Base-by-base conservation (phyloP, 495 filamentous ascomycete genomes). In the Melanomma pulvis-pyrius region DNA sequence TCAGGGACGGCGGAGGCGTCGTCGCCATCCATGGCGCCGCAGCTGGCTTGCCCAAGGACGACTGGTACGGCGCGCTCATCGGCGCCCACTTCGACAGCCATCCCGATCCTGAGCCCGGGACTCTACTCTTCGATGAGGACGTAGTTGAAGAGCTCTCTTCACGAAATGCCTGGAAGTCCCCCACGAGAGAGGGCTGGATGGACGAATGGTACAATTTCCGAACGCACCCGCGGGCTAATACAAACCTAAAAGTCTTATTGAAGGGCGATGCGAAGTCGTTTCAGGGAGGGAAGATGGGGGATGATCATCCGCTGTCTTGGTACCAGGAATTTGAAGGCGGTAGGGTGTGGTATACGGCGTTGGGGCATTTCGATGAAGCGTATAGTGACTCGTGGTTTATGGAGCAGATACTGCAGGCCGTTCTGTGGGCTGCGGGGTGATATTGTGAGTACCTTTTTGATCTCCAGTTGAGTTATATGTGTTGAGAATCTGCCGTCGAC, bases 141-240 rank as follows among this genome's bases (percentile, higher is more conserved):
- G n/a, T n/a, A n/a, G 34, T 48, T 17, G 56, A 59, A 26, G 17
- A 46, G 11, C 6, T 7, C 13, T 8, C 24, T 13, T n/a, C 13
- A 9, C 6, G 36, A 7, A 59, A 47, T 8, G 4, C 48, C 36
- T 26, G 25, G 13, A 21, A 11, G n/a, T 7, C 7, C 26, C 3
- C n/a, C 5, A 17, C 34, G 5, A 46, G 56, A 26, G 25, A 29
- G 2, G 32, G 32, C 12, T 59, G 56, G 56, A 47, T 26, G 36
- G 56, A 59, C 25, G 56, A 59, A 21, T 59, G 56, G 56, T 59
- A 59, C 22, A 48, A 59, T 28, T 59, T 59, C 32, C 21, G n/a
- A 4, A 22, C 17, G 15, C 56, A 59, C 32, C 56, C 56, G 36
- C 5, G 56, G 34, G 41, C 26, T 3, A 59, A 59, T 25, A 25